Evolutionary conservation across 805 yeast species (phyloP), one percentile per base, ranked within the genome.

Genomic region (Dipodascus geniculatus): DNA sequence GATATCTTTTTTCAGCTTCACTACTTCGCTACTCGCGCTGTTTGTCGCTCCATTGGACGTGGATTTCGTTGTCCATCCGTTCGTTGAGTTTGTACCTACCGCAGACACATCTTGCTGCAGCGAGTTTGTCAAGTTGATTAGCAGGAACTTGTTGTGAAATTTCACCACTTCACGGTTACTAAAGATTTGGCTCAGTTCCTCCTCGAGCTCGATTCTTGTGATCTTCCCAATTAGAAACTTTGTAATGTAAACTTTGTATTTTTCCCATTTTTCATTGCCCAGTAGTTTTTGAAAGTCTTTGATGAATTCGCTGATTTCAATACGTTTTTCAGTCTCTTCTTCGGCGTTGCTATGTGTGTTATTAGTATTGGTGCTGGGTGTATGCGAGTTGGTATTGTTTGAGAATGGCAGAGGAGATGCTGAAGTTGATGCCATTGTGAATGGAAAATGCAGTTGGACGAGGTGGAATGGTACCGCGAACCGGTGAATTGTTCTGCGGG

Each of bases 81-180:
- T 74, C 31, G 67, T 59, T n/a, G 53, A 57, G 38, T 61, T 70
- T 38, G 44, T 38, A 49, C 57, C 65, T 24, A 65, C 76, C 58
- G 81, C 87, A 3, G 76, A 71, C 0, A 93, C 88, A 19, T 82
- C 80, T 57, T 85, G 93, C 55, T 87, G 76, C 54, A 87, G 72
- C 3, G 96, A 79, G 67, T 90, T 91, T 22, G 96, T 89, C 58
- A 90, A 73, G 63, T 87, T 84, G 16, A 95, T 81, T 53, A 91
- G 72, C 48, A 91, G 69, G 48, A 91, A 73, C 64, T 86, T 88
- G 69, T 91, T 91, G 69, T 93, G 99, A 72, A 83, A 77, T 54
- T 81, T 73, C 42, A 79, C 64, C 51, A 81, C 71, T 4, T 57
- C 60, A 20, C 70, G 68, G 23, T 65, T 66, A 51, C 74, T 76